Evolutionary conservation across 192 early-diverging fungal species (phyloP), one percentile per base, ranked within the genome.

Genomic region (Lobosporangium transversale): DNA sequence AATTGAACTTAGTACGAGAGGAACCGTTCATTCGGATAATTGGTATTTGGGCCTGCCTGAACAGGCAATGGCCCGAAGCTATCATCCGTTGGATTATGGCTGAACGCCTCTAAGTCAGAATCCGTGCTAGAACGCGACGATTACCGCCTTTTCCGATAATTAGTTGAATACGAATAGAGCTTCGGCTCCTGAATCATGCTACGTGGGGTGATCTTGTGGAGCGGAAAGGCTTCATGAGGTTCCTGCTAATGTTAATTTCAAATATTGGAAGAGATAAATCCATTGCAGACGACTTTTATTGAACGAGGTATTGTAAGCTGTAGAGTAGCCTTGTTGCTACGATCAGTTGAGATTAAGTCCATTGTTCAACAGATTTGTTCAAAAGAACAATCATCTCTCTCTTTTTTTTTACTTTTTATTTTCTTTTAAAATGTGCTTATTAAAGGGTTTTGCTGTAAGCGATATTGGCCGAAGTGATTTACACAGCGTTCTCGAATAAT

Each of bases 81-180:
- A 62, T 62, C 60, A 62, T 62, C 60, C 60, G 60, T 62, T 62
- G 60, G 60, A 52, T 62, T 62, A 62, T 62, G 60, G 60, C 60
- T 62, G 60, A 62, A 62, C 60, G 50, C 60, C 47, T 62, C 50
- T 62, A 62, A 62, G 49, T 62, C 60, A 47, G 35, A 70, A 47
- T 60, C 58, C 58, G 58, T 60, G 58, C 58, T 60, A 60, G 58
- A 63, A 62, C 59, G 59, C 59, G 59, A 62, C 59, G 59, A 62
- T 62, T 62, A 62, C 59, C 48, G 59, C 59, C 59, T 62, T 62
- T 58, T 58, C 57, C 57, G 57, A 58, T 58, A 27, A 45, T 47
- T 58, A 58, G 57, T 58, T 58, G 57, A 58, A 61, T 61, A 61
- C 59, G 59, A 61, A 40, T 40, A 40, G 37, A 40, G 37, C 37